Evolutionary conservation across 192 early-diverging fungal genomes (phyloP), one percentile per base, ranked within the genome.

Genomic region (Coemansia sp.): DNA sequence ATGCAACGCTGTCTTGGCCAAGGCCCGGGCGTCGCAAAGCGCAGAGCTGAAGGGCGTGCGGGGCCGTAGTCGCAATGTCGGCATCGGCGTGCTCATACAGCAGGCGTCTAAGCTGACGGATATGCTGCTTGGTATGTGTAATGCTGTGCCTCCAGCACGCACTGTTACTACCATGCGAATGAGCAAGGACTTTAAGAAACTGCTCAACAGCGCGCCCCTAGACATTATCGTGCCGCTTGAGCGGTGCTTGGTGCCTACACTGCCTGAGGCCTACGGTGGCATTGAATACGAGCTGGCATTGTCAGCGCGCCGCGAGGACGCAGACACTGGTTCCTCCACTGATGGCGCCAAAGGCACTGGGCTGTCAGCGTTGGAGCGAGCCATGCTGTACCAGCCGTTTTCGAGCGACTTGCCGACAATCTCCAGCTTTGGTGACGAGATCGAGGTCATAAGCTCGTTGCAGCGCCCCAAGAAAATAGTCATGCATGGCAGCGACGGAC

Each of bases 371-470:
- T 72, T 73, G 35, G 80, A 80, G 64, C 72, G 78, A 3, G 63
- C 67, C 8, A 67, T 66, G 30, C 47, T 79, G 28, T 89, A 94
- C 74, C 69, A 86, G 64, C 91, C 93, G 23, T 93, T 94, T 66
- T 84, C 86, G 2, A 72, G 63, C 13, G 85, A 89, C 26, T 40
- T 87, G 62, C 89, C 92, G 3, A 87, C 86, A 6, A 88, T 93
- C 55, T 57, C 75, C 73, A 89, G 86, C 13, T 96, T 98, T 68
- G 66, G 85, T 6, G 88, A 94, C 58, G 88, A 92, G 50, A 81
- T 95, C 28, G 88, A 90, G 43, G 86, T 99, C 17, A 96, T 99
- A 95, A 76, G 84, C 10, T 99, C 97, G 19, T 75, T 98, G 16
- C 92, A 94, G 70, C 87, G 88, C 61, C 97, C 97, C 8, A 90